Evolutionary conservation across 768 basidiomycete genomes (phyloP), one percentile per base, ranked within the genome.

Genomic region (Leccinum olivaceopallidum): DNA sequence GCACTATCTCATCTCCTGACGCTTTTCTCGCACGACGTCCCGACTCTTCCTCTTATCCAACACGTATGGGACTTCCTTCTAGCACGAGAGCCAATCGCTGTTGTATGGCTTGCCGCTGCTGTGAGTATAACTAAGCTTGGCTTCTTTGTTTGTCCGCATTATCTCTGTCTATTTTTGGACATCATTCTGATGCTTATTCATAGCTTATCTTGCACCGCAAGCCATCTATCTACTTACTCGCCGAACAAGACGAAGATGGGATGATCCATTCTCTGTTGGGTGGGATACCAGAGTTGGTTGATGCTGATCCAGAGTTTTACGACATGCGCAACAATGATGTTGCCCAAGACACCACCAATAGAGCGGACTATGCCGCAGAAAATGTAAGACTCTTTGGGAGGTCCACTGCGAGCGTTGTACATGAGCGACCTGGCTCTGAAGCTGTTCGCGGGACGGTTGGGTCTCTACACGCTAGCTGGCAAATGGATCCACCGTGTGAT

Each of bases 51-150:
- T 5, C 85, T 95, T 42, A 90, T 94, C 28, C 94, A 96, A 70
- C 89, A 94, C 63, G 85, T 94, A 52, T 98, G 96, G 73, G 95
- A 98, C 74, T 98, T 87, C 69, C 75, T 97, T 10, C 76, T 98
- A 13, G 85, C 86, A 63, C 82, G 94, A 37, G 92, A 92, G 26
- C 95, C 95, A 10, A 83, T 94, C 30, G 79, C 81, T 1, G 81
- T 86, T 3, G 88, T 96, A 0, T 98, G 96, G 77, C 83, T 97
- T 10, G 87, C 86, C 16, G 84, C 88, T 36, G 88, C 90, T 44
- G 94, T 96, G 71, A 66, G 90, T 81, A 10, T 30, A 18, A 48
- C 18, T 49, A n/a, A 36, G 12, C 44, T 26, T 24, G 22, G 18
- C 9, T 30, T 49, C 13, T 26, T 32, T 26, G 7, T 50, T 18